A percentile compares a stretch with the other conserved stretches of the same genome.
phyloP scores from a whole-genome alignment of 768 basidiomycete genomes.

The Boletus eberwhitei region DNA sequence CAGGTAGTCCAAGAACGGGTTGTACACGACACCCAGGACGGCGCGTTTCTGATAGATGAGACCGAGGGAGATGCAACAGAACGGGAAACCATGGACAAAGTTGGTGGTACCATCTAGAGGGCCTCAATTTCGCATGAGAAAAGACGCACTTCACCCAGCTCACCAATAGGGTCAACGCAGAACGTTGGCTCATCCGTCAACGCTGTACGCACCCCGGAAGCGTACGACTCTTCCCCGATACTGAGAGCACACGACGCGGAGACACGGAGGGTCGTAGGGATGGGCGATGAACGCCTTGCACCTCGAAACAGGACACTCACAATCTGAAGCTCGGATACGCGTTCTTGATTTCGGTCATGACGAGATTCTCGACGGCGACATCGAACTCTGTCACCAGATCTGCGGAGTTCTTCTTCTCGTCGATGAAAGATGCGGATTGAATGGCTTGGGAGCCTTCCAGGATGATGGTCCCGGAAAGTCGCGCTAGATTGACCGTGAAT shows the following conservation, averaged over 20 bases:
- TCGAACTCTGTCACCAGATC: conserved; percentile 96
- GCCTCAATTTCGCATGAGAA: not conserved
- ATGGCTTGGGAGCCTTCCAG: conserved; percentile 74
- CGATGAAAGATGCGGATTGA: conserved; percentile 51
- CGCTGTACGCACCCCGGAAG: conserved; percentile 60
- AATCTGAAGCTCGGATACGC: conserved; percentile 77
- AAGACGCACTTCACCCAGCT: conserved; percentile 7
- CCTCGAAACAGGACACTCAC: conserved; percentile 44
- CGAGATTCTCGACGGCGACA: conserved; percentile 81
- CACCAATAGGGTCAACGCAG: conserved; percentile 93
- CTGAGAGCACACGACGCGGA: conserved; percentile 35
- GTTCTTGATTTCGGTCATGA: conserved; percentile 60
- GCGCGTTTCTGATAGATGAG: conserved; percentile 76
- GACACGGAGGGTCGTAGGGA: not conserved
- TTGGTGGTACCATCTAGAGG: conserved; percentile 81
- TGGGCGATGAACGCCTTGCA: not conserved
- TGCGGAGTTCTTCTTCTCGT: conserved; percentile 89
- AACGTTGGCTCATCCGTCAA: conserved; percentile 90
- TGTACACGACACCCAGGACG: conserved; percentile 86
- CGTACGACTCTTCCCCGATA: conserved; percentile 92
- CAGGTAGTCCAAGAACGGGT: conserved; percentile 83
- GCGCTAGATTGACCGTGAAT: conserved; percentile 67
- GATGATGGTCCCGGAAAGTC: conserved; percentile 69
- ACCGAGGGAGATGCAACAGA: conserved; percentile 87
- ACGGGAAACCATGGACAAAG: conserved; percentile 81